Conservation (phyloP, 2,329 filamentous ascomycete genomes). For the Aspergillus sergii region DNA sequence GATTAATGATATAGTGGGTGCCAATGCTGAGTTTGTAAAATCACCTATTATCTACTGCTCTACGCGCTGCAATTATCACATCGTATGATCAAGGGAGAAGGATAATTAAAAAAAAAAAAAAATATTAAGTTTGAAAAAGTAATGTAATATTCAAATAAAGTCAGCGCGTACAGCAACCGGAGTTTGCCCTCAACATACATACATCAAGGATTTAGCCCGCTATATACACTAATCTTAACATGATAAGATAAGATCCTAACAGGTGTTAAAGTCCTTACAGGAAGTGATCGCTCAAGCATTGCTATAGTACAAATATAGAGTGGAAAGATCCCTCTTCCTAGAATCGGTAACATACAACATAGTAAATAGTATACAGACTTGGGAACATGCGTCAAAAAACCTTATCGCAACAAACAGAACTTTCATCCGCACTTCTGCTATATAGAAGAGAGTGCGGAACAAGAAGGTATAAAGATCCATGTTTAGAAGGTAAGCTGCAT, state of each 20-base stretch:
- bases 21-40: constrained; percentile 2
- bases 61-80: neutral
- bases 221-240: neutral
- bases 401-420: neutral
- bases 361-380: neutral
- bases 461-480: neutral
- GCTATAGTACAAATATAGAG: neutral
- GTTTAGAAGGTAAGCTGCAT: neutral
- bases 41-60: neutral
- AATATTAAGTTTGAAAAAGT: neutral
- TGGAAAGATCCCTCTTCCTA: too few relatives aligned
- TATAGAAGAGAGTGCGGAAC: neutral
- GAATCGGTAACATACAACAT: neutral
- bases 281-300: neutral
- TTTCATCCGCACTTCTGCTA: neutral
- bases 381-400: too few relatives aligned
- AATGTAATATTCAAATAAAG: neutral
- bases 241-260: neutral
- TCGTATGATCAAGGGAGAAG: too few relatives aligned
- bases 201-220: neutral
- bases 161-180: neutral
- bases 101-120: neutral
- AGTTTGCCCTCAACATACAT: neutral
- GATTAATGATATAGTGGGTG: constrained; percentile 4
- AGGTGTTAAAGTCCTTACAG: neutral